These are phyloP conservation scores for Neurospora pannonica DNA, from an alignment of 495 filamentous ascomycete genomes.

Conservation along the genomic window DNA sequence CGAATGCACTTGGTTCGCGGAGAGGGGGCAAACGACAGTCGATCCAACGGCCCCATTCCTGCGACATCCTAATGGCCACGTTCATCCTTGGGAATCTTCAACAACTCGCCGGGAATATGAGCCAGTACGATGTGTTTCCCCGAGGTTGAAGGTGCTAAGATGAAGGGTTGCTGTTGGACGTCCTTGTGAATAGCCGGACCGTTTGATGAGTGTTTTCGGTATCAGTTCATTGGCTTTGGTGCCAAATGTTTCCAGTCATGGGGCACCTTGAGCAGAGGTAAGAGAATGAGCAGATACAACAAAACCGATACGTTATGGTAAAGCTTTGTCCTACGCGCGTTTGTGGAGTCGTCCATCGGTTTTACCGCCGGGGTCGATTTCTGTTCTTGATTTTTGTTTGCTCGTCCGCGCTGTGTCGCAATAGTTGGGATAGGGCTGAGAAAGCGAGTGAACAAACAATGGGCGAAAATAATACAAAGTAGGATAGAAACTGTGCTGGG, in stretches of 20 bases:
- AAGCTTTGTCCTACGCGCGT: background rate
- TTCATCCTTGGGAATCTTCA: background rate
- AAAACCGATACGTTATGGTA: background rate
- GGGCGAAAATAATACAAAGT: background rate
- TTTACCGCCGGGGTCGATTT: background rate
- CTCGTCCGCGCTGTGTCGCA: background rate
- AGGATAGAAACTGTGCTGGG: background rate
- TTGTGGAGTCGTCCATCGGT: background rate
- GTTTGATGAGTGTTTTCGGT: background rate
- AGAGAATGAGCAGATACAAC: background rate
- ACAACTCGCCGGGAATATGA: background rate
- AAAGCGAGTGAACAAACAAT: background rate
- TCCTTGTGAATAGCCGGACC: background rate
- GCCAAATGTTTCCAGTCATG: background rate
- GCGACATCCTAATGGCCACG: background rate
- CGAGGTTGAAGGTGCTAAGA: background rate
- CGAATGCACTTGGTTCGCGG: background rate
- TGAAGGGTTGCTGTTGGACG: background rate
- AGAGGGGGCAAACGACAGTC: background rate
- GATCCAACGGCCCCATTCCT: background rate
- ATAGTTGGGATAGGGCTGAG: background rate
- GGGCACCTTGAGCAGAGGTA: background rate
- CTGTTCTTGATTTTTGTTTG: background rate
- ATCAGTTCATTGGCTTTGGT: background rate
- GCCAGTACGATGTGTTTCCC: background rate